Evolutionary conservation across 2,329 filamentous ascomycete species (phyloP), one percentile per base, ranked within the genome.

Genomic region (Scedosporium minutisporum): DNA sequence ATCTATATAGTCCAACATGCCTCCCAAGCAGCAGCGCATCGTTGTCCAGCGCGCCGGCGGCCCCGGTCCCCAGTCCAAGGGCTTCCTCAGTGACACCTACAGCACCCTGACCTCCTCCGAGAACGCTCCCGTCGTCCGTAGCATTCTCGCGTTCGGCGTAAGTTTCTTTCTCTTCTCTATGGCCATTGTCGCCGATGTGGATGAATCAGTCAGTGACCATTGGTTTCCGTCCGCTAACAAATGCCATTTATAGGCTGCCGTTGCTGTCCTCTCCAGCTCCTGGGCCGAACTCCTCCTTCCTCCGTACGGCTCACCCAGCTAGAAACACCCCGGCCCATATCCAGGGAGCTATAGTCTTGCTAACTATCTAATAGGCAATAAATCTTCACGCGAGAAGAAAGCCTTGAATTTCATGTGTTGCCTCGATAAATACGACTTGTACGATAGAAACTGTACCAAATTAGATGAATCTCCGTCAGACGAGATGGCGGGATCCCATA

Each of bases 81-180:
- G 86, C 66, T 80, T 84, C 73, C 67, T 88, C 66, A 77, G 77
- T 68, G 78, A 78, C 63, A 79, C 83, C 67, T 89, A 88, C 74
- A 79, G 82, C 65, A 78, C 84, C 67, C 70, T 89, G 70, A 89
- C 85, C 62, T 82, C 83, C 29, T 74, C 87, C 41, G 87, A 90
- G 71, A 90, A 90, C 74, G 81, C 85, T 58, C 82, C 85, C 63
- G 82, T 89, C 63, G 87, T 90, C 64, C 82, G 84, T 69, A 89
- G 87, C 71, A 76, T 90, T 67, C 79, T 83, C 66, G 73, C 89
- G 68, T 90, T 90, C 71, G 86, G 86, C 63, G 87, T 90, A 80
- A 72, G 86, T 78, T 55, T 27, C 48, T 53, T 9, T 61, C 3
- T 44, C 18, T 9, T 23, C 25, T 33, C n/a, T 5, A 27, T 41